Conservation (phyloP, 176 grass and related monocot genomes). For the Oryza glaberrima region DNA sequence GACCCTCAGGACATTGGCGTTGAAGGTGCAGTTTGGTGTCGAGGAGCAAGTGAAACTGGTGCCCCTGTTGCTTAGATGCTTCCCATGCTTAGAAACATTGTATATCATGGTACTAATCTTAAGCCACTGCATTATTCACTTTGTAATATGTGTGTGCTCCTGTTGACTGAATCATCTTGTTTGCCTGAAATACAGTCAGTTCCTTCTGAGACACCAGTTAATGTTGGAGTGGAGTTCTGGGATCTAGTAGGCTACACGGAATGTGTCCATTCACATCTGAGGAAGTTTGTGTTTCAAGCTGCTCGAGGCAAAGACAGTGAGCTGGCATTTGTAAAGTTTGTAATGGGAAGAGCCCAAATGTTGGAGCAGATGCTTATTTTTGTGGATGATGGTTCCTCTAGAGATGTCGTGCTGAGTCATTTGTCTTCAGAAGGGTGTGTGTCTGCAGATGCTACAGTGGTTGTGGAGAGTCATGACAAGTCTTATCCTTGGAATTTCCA, state of each 20-base stretch:
- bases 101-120: constrained; percentile 48
- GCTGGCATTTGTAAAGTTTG: constrained; percentile 47
- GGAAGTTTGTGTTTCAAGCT: constrained; percentile 50
- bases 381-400: constrained; percentile 41
- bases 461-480: constrained; percentile 27
- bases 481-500: constrained; percentile 36
- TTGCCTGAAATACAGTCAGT: constrained; percentile 46
- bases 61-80: constrained; percentile 53
- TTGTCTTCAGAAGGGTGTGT: constrained; percentile 48
- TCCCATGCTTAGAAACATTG: constrained; percentile 57
- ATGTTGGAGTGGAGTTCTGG: constrained; percentile 44
- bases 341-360: constrained; percentile 61
- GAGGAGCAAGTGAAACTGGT: constrained; percentile 59
- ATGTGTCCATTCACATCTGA: constrained; percentile 54
- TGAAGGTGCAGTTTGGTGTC: constrained; percentile 49
- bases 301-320: constrained; percentile 43
- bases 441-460: constrained; percentile 47
- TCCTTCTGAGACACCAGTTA: constrained; percentile 34
- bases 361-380: constrained; percentile 52
- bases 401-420: constrained; percentile 41
- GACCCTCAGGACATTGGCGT: constrained; percentile 47
- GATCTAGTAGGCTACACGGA: constrained; percentile 55
- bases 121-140: not conserved
- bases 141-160: not conserved
- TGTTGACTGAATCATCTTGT: not conserved